phyloP scores from a whole-genome alignment of 129 eudicot genomes.

The Artemisia argyi region DNA sequence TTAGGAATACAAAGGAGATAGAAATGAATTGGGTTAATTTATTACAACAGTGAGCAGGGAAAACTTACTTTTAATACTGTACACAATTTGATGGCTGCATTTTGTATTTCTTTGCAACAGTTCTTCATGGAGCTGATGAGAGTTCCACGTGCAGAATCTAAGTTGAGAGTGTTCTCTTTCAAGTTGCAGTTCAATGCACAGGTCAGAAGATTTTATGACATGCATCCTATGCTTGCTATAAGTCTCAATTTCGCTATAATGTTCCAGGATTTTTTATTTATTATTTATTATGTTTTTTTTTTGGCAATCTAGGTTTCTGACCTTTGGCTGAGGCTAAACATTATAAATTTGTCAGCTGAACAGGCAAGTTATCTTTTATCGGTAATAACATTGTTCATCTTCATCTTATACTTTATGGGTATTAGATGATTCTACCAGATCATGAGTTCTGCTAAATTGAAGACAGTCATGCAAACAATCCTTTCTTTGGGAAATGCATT shows the following conservation, averaged over 20 bases:
- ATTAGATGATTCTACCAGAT: background rate
- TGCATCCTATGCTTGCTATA: slow-evolving; percentile 12
- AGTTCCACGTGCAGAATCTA: too few relatives aligned
- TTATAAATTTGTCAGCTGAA: slow-evolving; percentile 66
- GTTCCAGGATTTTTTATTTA: background rate
- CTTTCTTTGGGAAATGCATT: too few relatives aligned
- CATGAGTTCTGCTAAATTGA: too few relatives aligned
- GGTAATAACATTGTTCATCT: too few relatives aligned
- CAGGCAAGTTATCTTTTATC: slow-evolving; percentile 51
- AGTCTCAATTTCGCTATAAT: slow-evolving; percentile 1
- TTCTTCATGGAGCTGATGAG: too few relatives aligned
- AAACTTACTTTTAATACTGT: too few relatives aligned
- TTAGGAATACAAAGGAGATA: slow-evolving; percentile 82
- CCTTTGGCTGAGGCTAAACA: slow-evolving; percentile 57
- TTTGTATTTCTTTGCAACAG: too few relatives aligned
- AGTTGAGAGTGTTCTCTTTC: slow-evolving; percentile 67
- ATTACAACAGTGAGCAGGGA: too few relatives aligned
- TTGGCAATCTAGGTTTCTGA: slow-evolving; percentile 56
- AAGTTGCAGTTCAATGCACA: slow-evolving; percentile 68
- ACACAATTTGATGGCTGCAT: too few relatives aligned
- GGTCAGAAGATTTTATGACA: slow-evolving; percentile 39
- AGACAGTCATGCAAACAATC: too few relatives aligned
- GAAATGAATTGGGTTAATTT: slow-evolving; percentile 40
- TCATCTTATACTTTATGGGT: too few relatives aligned
- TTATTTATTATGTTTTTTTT: too few relatives aligned